These are phyloP conservation scores for Aspergillus nanangensis DNA, from an alignment of 495 filamentous ascomycete genomes.

Conservation along the genomic window DNA sequence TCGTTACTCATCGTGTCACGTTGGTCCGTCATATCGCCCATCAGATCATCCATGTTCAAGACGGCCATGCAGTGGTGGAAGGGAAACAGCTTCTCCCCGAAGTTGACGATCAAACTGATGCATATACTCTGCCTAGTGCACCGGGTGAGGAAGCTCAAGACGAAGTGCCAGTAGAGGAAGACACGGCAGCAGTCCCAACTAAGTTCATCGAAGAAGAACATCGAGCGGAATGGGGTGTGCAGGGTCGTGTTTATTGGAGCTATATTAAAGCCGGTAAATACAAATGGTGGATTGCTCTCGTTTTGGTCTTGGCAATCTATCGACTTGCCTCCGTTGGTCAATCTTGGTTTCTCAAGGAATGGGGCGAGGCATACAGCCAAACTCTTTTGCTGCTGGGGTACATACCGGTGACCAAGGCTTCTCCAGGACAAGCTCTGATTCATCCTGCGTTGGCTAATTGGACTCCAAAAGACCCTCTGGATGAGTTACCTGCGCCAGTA, in stretches of 20 bases:
- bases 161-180: constrained; percentile 33
- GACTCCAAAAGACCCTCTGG: constrained; percentile 35
- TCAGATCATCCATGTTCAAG: constrained; percentile 61
- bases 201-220: constrained; percentile 83
- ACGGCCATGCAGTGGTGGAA: constrained; percentile 49
- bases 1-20: constrained; percentile 76
- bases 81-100: constrained; percentile 27
- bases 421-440: no score
- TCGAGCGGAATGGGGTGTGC: constrained; percentile 69
- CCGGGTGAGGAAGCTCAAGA: constrained; percentile 30
- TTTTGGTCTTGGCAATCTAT: constrained; percentile 54
- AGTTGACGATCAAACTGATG: constrained; percentile 11
- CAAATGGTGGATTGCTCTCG: constrained; percentile 62
- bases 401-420: no score
- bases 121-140: constrained; percentile 16
- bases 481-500: constrained; percentile 59
- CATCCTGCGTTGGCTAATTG: no score
- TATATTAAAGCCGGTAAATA: constrained; percentile 75
- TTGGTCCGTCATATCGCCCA: constrained; percentile 61
- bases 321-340: constrained; percentile 57
- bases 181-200: constrained; percentile 53
- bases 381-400: constrained; percentile 11
- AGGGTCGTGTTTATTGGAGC: constrained; percentile 71
- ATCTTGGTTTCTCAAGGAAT: constrained; percentile 79
- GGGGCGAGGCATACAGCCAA: constrained; percentile 70